Base-by-base conservation (phyloP, 352 stramenopile genomes). In the Globisporangium uncinulatum region DNA sequence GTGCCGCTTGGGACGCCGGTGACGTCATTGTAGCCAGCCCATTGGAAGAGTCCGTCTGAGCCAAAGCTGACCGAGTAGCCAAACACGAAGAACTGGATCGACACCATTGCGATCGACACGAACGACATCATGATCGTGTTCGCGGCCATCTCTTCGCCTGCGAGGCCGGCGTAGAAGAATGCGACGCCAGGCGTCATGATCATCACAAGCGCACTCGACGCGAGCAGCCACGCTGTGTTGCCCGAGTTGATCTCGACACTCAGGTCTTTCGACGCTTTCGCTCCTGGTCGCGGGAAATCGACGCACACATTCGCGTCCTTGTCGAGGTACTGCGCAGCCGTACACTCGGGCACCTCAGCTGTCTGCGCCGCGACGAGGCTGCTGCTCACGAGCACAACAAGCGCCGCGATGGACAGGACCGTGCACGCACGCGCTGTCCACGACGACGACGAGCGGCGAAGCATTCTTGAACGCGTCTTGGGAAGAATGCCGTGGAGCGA, bases 71-170 rank as follows among this genome's bases (percentile, higher is more conserved):
- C 69, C 54, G 76, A 89, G 70, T 89, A 94, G 8, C 82, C 84
- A 43, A 90, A 82, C 11, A 72, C 66, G 55, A 78, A 87, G 70
- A 90, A 94, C 68, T 92, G 81, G 54, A 92, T 74, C 39, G 83
- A 85, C 51, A 92, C 76, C n/a, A 92, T 49, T 7, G 79, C 81
- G 69, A 91, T 90, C 51, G 67, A 79, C 41, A 81, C 62, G 53
- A 89, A 91, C 9, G 74, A 89, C 76, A 89, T 87, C 65, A 90
- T 85, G 41, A 92, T 86, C 24, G 79, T 90, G 69, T 87, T 89
- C 50, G 84, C 86, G 34, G 84, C 74, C 66, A 85, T 89, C 43
- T 86, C 69, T 51, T 85, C 71, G 32, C 81, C 76, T 0, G 79
- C 79, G 13, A 93, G 65, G 20, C 83, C 83, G 7, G 79, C 83